Conservation (phyloP, 257 asterid species). For the Scutellaria minor region DNA sequence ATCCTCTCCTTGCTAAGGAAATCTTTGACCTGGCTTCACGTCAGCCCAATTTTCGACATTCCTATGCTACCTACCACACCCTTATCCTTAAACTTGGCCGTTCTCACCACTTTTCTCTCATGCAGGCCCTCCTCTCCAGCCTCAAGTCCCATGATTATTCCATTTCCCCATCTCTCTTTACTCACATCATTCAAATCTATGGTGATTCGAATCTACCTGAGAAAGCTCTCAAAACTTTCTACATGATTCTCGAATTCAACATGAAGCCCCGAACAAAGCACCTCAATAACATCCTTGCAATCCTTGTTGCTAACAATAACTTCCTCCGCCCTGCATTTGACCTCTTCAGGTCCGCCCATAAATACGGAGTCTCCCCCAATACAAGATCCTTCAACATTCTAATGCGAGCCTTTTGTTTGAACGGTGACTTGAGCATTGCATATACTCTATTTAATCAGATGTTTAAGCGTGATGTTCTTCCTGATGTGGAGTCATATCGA, state of each 20-base stretch:
- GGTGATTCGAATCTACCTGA: slow-evolving; percentile 76
- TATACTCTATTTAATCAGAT: slow-evolving; percentile 71
- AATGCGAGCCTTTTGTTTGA: slow-evolving; percentile 82
- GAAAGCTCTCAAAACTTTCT: slow-evolving; percentile 75
- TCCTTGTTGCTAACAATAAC: slow-evolving; percentile 57
- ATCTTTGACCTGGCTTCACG: slow-evolving; percentile 80
- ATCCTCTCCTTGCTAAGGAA: slow-evolving; percentile 89
- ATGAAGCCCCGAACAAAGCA: slow-evolving; percentile 70
- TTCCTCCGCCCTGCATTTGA: slow-evolving; percentile 76
- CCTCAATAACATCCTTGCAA: slow-evolving; percentile 74
- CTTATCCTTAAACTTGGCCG: slow-evolving; percentile 85
- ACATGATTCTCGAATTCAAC: slow-evolving; percentile 78
- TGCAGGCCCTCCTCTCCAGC: slow-evolving; percentile 61
- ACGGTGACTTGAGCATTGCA: slow-evolving; percentile 74
- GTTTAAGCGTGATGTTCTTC: slow-evolving; percentile 79
- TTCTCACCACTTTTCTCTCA: slow-evolving; percentile 64
- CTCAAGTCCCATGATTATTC: slow-evolving; percentile 59
- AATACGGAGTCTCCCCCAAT: slow-evolving; percentile 65
- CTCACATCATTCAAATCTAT: slow-evolving; percentile 75
- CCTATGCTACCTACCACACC: slow-evolving; percentile 64
- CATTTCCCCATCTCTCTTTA: slow-evolving; percentile 71
- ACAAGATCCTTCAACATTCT: slow-evolving; percentile 77
- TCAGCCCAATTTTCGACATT: slow-evolving; percentile 70
- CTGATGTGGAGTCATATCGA: slow-evolving; percentile 78
- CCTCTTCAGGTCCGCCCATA: slow-evolving; percentile 74